phyloP scores from a whole-genome alignment of 164 flowering plant genomes.

The Cinnamomum micranthum region DNA sequence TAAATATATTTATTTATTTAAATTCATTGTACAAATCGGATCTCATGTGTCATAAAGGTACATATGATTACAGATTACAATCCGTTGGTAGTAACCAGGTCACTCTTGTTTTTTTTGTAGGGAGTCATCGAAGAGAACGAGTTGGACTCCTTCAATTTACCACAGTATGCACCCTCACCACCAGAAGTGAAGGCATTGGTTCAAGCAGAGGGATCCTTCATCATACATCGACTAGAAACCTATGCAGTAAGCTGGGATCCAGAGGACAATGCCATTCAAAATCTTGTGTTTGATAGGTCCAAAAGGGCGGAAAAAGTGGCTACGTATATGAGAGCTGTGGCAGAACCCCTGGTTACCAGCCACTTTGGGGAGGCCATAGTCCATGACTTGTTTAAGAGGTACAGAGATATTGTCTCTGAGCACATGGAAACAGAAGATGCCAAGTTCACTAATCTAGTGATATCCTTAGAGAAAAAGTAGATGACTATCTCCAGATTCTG shows the following conservation, averaged over 20 bases:
- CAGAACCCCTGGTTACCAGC: constrained; percentile 55
- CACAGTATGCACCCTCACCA: constrained; percentile 44
- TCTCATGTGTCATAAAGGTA: no score
- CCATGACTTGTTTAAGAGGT: constrained; percentile 50
- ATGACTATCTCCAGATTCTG: no score
- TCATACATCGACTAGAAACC: constrained; percentile 20
- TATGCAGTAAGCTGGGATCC: constrained; percentile 42
- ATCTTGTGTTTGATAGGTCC: neutral
- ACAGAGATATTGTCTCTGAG: constrained; percentile 48
- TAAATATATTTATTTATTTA: no score
- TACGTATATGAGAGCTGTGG: constrained; percentile 40
- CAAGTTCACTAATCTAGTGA: constrained; percentile 10
- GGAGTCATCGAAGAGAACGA: constrained; percentile 41
- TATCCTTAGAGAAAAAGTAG: neutral
- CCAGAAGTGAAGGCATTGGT: constrained; percentile 33
- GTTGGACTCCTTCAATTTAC: constrained; percentile 43
- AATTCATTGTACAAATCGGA: no score
- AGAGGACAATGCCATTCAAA: constrained; percentile 1
- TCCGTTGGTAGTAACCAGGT: neutral
- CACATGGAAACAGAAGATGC: constrained; percentile 51
- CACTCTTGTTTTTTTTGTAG: constrained; percentile 15
- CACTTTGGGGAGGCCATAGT: constrained; percentile 67
- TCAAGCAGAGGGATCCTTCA: constrained; percentile 46
- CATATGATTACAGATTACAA: no score
- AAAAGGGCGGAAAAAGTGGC: constrained; percentile 18